A percentile compares a stretch with the other conserved stretches of the same genome.
phyloP scores from a whole-genome alignment of 1,284 basidiomycete genomes.

The Cutaneotrichosporon sp. region DNA sequence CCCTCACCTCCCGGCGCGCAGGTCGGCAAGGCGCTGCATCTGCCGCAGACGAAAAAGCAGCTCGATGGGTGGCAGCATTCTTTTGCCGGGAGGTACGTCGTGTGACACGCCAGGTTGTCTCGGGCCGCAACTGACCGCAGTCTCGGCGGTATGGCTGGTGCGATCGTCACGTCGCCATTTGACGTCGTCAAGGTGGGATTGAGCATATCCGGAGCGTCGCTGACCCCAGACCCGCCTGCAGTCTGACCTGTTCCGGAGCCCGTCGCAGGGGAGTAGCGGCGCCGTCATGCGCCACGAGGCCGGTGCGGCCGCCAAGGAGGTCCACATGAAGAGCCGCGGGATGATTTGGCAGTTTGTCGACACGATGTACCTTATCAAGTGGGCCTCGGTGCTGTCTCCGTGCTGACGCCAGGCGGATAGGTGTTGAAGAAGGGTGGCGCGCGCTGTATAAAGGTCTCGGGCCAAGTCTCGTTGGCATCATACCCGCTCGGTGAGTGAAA shows the following conservation, averaged over 20 bases:
- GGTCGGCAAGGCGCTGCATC: slow-evolving; percentile 1
- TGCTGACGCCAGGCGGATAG: slow-evolving; percentile 63
- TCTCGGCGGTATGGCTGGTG: slow-evolving; percentile 94
- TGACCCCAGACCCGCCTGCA: slow-evolving; percentile 69
- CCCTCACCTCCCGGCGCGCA: slow-evolving; percentile 1
- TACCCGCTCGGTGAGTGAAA: slow-evolving; percentile 69
- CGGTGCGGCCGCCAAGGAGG: slow-evolving; percentile 8
- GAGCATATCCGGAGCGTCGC: not conserved
- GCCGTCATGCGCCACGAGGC: slow-evolving; percentile 17
- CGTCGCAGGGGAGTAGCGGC: slow-evolving; percentile 4
- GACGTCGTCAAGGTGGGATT: slow-evolving; percentile 78
- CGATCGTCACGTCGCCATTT: slow-evolving; percentile 92
- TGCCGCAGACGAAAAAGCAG: slow-evolving; percentile 38
- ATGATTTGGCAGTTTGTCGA: slow-evolving; percentile 91
- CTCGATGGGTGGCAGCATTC: slow-evolving; percentile 81
- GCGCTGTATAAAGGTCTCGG: slow-evolving; percentile 94
- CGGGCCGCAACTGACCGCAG: slow-evolving; percentile 51
- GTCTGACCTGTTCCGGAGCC: slow-evolving; percentile 66
- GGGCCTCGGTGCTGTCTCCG: slow-evolving; percentile 27
- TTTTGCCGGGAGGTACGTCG: slow-evolving; percentile 75
- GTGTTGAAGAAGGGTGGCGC: slow-evolving; percentile 78
- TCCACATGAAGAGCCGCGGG: slow-evolving; percentile 47
- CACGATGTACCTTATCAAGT: slow-evolving; percentile 84
- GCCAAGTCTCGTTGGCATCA: slow-evolving; percentile 87
- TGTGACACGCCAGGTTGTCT: slow-evolving; percentile 1